Conservation (phyloP, 2,329 filamentous ascomycete genomes). For the Penicillium rolfsii region DNA sequence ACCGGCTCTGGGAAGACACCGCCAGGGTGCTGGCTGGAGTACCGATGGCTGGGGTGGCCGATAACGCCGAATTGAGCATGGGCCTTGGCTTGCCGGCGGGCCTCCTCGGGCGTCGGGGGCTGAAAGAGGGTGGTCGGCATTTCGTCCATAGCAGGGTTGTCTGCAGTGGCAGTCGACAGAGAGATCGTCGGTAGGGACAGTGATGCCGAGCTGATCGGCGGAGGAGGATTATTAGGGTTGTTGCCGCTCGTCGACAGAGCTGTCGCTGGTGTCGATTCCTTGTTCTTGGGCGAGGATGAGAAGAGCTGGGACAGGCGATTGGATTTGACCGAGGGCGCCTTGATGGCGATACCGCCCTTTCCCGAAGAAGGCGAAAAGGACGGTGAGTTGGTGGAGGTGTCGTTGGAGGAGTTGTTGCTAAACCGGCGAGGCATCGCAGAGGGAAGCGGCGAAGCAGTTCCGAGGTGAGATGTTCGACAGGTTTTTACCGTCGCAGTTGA, state of each 20-base stretch:
- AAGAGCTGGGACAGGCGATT: constrained; percentile 83
- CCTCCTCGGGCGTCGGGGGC: constrained; percentile 82
- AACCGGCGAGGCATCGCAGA: constrained; percentile 66
- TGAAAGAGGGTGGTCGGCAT: constrained; percentile 81
- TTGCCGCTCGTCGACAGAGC: constrained; percentile 67
- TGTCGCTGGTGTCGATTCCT: constrained; percentile 60
- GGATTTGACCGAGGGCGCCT: constrained; percentile 61
- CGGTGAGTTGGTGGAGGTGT: constrained; percentile 53
- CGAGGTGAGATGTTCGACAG: constrained; percentile 7
- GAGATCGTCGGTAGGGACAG: constrained; percentile 88
- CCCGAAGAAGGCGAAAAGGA: constrained; percentile 57
- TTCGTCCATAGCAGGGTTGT: constrained; percentile 73
- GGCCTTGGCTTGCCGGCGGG: constrained; percentile 71
- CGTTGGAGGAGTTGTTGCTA: constrained; percentile 61
- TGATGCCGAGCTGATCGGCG: constrained; percentile 70
- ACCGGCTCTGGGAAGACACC: constrained; percentile 78
- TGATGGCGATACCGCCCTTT: constrained; percentile 56
- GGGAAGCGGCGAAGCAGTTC: constrained; percentile 30
- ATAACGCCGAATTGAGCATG: constrained; percentile 93
- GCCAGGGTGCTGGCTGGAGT: constrained; percentile 85
- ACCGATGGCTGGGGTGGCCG: constrained; percentile 76
- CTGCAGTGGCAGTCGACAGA: constrained; percentile 79
- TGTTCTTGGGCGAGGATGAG: constrained; percentile 75
- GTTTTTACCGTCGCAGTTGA: constrained; percentile 19
- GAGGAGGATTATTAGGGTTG: constrained; percentile 54